Base-by-base conservation (phyloP, 1,284 basidiomycete species). In the Ceratobasidium sp. region DNA sequence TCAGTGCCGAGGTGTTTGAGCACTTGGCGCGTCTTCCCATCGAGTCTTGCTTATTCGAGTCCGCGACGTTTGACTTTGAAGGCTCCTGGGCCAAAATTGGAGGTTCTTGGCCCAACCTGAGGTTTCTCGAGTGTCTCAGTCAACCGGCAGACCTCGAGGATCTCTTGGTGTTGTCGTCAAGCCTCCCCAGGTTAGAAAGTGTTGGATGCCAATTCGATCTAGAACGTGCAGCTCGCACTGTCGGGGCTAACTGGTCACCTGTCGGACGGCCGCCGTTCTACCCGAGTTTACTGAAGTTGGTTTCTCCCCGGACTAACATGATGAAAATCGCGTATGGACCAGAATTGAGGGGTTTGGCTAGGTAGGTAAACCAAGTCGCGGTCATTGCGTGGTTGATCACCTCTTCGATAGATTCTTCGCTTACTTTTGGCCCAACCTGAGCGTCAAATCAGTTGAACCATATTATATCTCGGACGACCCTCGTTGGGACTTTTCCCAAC, bases 341-440 rank as follows among this genome's bases (percentile, higher is more conserved):
- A n/a, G n/a, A n/a, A n/a, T n/a, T n/a, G n/a, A n/a, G n/a, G n/a
- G n/a, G n/a, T n/a, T n/a, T n/a, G n/a, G n/a, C n/a, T n/a, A n/a
- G n/a, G n/a, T n/a, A 10, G 18, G 35, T n/a, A n/a, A n/a, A n/a
- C n/a, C n/a, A n/a, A n/a, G n/a, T n/a, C n/a, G n/a, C n/a, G n/a
- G n/a, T 44, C 12, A 10, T 44, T 12, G 41, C 41, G 12, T 12
- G 8, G 41, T 10, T 10, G 12, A 10, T 44, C 7, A 44, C 8
- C 1, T 10, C 7, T 4, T 10, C 12, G 8, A 48, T 30, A 66
- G 64, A 33, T 5, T 30, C 2, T 66, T 66, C 20, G 64, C 33
- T 12, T 66, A 50, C 44, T 33, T 48, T 48, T 46, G 64, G 44
- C 64, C 64, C 2, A 66, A 27, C n/a, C n/a, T n/a, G n/a, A n/a